phyloP scores from a whole-genome alignment of 345 rosid species.

The Camelina laxa region DNA sequence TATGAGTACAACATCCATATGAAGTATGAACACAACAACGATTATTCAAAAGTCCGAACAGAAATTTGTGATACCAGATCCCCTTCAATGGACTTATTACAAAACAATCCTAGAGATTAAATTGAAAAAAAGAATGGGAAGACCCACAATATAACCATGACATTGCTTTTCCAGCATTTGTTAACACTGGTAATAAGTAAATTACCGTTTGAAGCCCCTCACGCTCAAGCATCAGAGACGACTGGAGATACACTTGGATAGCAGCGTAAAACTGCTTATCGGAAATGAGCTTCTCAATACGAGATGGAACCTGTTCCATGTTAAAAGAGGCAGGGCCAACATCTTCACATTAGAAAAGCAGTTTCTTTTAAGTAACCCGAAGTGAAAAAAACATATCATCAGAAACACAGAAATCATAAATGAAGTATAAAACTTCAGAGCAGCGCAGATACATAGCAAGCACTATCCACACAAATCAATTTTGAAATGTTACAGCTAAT shows the following conservation, averaged over 20 bases:
- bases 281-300: constrained; percentile 85
- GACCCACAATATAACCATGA: constrained; percentile 27
- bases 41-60: constrained; percentile 6
- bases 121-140: constrained; percentile 29
- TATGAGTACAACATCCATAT: constrained; percentile 34
- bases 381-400: constrained; percentile 21
- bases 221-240: constrained; percentile 91
- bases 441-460: constrained; percentile 33
- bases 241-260: constrained; percentile 81
- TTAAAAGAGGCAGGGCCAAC: constrained; percentile 37
- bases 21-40: too few relatives aligned
- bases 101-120: constrained; percentile 19
- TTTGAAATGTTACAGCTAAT: constrained; percentile 18
- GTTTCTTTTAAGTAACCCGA: constrained; percentile 5
- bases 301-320: constrained; percentile 74
- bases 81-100: constrained; percentile 9
- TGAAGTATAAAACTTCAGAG: constrained; percentile 26
- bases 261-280: constrained; percentile 95
- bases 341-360: constrained; percentile 26
- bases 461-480: constrained; percentile 22
- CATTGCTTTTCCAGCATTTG: constrained; percentile 18
- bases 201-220: constrained; percentile 96
- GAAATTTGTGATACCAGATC: constrained; percentile 29
- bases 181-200: constrained; percentile 23
- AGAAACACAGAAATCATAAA: constrained; percentile 27